A percentile compares a stretch with the other conserved stretches of the same genome.
Evolutionary conservation across 2,329 filamentous ascomycete species (phyloP).

Genomic region (Ophiostoma sp.): DNA sequence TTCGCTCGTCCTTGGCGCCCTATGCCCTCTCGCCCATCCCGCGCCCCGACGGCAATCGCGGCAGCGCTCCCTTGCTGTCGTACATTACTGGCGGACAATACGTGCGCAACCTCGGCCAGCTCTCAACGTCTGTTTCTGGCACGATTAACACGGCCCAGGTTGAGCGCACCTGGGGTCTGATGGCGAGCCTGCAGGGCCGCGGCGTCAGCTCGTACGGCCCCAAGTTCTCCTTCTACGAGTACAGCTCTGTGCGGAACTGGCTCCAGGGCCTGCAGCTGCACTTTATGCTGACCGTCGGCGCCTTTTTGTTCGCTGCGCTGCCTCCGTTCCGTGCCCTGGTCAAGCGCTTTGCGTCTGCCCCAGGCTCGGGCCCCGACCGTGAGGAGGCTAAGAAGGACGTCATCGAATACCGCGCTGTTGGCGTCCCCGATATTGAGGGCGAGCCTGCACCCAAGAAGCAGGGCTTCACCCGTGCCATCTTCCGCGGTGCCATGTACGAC

Average conservation of each 20-base stretch:
- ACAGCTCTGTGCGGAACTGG: conserved; percentile 46
- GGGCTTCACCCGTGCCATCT: conserved; percentile 52
- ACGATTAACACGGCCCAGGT: conserved; percentile 50
- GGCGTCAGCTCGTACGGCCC: conserved; percentile 51
- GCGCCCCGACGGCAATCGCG: conserved; percentile 35
- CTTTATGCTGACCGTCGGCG: conserved; percentile 41
- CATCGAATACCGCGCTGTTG: conserved; percentile 60
- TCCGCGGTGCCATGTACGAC: conserved; percentile 59
- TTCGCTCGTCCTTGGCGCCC: conserved; percentile 43
- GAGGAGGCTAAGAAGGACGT: conserved; percentile 54
- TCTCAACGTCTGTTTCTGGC: conserved; percentile 49
- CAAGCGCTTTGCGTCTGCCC: conserved; percentile 43
- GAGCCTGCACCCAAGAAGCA: conserved; percentile 37
- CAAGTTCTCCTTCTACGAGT: conserved; percentile 56
- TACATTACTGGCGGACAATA: conserved; percentile 46
- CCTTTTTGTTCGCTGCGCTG: conserved; percentile 36
- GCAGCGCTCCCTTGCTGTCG: conserved; percentile 38
- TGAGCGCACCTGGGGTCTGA: conserved; percentile 58
- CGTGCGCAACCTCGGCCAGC: conserved; percentile 49
- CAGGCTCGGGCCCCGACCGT: conserved; percentile 49
- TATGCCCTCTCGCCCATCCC: conserved; percentile 55
- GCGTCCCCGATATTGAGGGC: conserved; percentile 48
- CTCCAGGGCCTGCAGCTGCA: conserved; percentile 48
- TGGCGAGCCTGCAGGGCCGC: conserved; percentile 42
- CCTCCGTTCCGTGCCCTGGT: conserved; percentile 44